These are phyloP conservation scores for Novymonas esmeraldas DNA, from an alignment of 208 protist species.

Conservation along the genomic window DNA sequence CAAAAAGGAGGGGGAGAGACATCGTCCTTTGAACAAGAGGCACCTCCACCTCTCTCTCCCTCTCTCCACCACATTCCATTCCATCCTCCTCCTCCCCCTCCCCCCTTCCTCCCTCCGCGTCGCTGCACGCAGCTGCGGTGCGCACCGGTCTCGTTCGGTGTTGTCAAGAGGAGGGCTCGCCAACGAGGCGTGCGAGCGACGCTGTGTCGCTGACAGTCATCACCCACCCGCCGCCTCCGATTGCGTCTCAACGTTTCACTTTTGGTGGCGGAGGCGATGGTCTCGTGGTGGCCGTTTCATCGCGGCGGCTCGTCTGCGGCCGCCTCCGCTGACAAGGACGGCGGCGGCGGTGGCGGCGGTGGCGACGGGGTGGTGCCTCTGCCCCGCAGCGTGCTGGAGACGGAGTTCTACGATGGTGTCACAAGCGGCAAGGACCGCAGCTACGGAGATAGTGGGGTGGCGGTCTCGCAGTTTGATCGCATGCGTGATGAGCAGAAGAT, in stretches of 20 bases:
- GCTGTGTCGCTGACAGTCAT: too few relatives aligned
- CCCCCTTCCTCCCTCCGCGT: too few relatives aligned
- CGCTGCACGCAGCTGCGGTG: too few relatives aligned
- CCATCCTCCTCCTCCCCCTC: too few relatives aligned
- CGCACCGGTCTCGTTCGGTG: too few relatives aligned
- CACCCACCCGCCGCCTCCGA: too few relatives aligned
- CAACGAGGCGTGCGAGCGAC: too few relatives aligned
- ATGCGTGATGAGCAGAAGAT: slow-evolving; percentile 35
- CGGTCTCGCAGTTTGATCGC: slow-evolving; percentile 34
- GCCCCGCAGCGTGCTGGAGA: slow-evolving; percentile 17
- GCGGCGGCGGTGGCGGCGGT: not conserved
- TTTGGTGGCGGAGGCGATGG: slow-evolving; percentile 1
- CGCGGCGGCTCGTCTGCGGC: not conserved
- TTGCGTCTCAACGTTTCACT: too few relatives aligned
- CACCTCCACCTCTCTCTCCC: too few relatives aligned
- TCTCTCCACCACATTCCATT: not conserved
- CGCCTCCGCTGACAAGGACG: not conserved
- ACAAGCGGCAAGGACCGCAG: slow-evolving; percentile 15
- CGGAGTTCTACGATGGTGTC: slow-evolving; percentile 11
- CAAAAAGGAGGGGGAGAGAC: not conserved
- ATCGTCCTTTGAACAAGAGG: too few relatives aligned
- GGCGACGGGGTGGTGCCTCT: slow-evolving; percentile 5
- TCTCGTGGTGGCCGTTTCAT: slow-evolving; percentile 34
- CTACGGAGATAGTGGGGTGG: slow-evolving; percentile 32
- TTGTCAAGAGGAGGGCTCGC: too few relatives aligned